Percentiles rank a stretch among this genome's conserved stretches.
phyloP scores from a whole-genome alignment of 805 yeast genomes.

The Priceomyces medius region DNA sequence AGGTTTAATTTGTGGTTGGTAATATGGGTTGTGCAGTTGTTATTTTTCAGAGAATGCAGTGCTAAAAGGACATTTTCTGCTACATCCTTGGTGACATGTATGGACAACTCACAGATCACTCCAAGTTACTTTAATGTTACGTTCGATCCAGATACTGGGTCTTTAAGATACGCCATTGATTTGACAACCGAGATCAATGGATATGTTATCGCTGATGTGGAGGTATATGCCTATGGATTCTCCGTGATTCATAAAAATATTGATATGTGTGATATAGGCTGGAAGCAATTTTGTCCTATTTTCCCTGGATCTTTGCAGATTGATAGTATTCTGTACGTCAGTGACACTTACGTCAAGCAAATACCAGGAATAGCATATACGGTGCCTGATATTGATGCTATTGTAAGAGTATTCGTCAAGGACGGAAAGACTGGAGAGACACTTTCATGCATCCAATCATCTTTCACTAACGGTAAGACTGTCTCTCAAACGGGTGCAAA shows the following conservation, averaged over 20 bases:
- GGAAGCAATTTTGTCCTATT: conserved; percentile 90
- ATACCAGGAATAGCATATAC: conserved; percentile 84
- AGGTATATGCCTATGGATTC: conserved; percentile 86
- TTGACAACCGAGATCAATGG: conserved; percentile 68
- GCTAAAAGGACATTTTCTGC: conserved; percentile 45
- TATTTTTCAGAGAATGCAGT: background rate
- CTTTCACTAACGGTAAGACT: conserved; percentile 73
- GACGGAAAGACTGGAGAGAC: conserved; percentile 41
- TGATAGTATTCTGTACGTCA: conserved; percentile 63
- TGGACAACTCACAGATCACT: conserved; percentile 69
- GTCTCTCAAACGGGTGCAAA: conserved; percentile 78
- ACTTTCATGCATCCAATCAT: conserved; percentile 74
- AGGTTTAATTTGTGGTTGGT: background rate
- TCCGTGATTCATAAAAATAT: conserved; percentile 55
- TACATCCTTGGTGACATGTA: conserved; percentile 81
- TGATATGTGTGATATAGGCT: conserved; percentile 63
- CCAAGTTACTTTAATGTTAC: conserved; percentile 74
- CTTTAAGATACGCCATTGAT: conserved; percentile 67
- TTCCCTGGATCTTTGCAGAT: conserved; percentile 79
- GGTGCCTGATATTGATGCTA: conserved; percentile 86
- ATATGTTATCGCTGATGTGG: conserved; percentile 64
- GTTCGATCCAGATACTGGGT: conserved; percentile 68
- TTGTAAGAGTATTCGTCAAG: conserved; percentile 54
- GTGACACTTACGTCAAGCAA: conserved; percentile 45
- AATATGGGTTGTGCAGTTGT: conserved; percentile 1